These are phyloP conservation scores for Phytophthora cactorum DNA, from an alignment of 352 stramenopile species.

Conservation along the genomic window DNA sequence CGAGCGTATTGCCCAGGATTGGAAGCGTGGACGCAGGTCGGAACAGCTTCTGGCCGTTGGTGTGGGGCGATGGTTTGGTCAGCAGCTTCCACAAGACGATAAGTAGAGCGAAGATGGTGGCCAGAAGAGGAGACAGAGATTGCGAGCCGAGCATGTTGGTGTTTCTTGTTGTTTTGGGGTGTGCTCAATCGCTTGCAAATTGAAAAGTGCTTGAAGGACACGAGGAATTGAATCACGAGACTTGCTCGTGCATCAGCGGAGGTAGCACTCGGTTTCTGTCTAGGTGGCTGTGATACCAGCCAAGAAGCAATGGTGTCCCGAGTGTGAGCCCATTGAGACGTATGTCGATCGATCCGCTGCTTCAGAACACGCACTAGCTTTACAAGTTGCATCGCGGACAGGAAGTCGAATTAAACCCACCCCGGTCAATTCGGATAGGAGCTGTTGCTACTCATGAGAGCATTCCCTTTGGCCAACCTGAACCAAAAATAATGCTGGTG, in stretches of 20 bases:
- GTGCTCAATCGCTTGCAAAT: background rate
- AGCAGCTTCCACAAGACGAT: constrained; percentile 17
- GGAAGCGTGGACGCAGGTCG: constrained; percentile 41
- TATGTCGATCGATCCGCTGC: too few species aligned
- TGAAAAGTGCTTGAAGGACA: constrained; percentile 3
- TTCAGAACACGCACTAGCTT: too few species aligned
- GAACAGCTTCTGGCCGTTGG: constrained; percentile 17
- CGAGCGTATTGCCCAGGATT: constrained; percentile 54
- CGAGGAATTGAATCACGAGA: background rate
- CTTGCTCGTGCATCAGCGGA: background rate
- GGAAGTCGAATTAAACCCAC: too few species aligned
- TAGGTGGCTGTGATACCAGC: constrained; percentile 9
- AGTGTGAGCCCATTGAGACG: too few species aligned
- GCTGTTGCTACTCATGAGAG: too few species aligned
- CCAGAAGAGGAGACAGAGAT: constrained; percentile 4
- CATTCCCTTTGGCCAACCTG: too few species aligned
- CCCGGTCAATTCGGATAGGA: too few species aligned
- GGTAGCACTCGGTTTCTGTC: too few species aligned
- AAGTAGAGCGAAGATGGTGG: constrained; percentile 5
- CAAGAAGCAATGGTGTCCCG: background rate
- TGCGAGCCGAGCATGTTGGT: constrained; percentile 11
- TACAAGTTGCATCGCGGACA: too few species aligned
- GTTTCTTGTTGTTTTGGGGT: background rate
- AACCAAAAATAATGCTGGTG: background rate
- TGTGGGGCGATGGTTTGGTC: background rate